Base-by-base conservation (phyloP, 306 rosid genomes). In the Cyclanthera cordifolia region DNA sequence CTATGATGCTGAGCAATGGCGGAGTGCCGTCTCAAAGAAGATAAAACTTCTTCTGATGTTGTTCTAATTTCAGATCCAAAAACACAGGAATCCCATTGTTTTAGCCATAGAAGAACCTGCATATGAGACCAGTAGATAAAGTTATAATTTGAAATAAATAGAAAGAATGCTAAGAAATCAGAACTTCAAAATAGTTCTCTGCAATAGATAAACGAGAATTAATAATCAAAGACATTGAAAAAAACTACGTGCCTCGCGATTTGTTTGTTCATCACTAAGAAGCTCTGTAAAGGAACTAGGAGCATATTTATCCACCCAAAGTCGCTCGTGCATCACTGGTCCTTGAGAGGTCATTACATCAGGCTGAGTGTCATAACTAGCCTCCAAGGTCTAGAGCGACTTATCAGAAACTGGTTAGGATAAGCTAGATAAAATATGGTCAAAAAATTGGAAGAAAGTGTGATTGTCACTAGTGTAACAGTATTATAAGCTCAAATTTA, bases 301-400 rank as follows among this genome's bases (percentile, higher is more conserved):
- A 43, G 96, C 85, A 75, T 93, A 93, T 78, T 93, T 86, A 74
- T 93, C 98, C n/a, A 93, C 96, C 98, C 98, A 89, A 71, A 93
- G 96, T 75, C 77, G 72, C 78, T 84, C 95, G 27, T 74, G 87
- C 72, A 81, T 67, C 48, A 54, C 69, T 75, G 73, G 79, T 53
- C 75, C 77, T 84, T 83, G 88, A 63, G 87, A 79, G 78, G 73
- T 82, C 57, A 82, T 80, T 5, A 20, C 49, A 65, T 77, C 86
- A 80, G 73, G 69, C 78, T 80, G 91, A 61, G 69, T 68, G 54
- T 79, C 85, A 7, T 83, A 77, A 79, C 89, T 83, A 75, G 89
- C 89, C 82, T 73, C 75, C 87, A 87, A 75, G 50, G 88, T 71
- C 96, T 89, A 75, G 37, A 78, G 74, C 25, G 49, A 71, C 50